Evolutionary conservation across 495 filamentous ascomycete genomes (phyloP).

Genomic region (Penicillium fimorum): DNA sequence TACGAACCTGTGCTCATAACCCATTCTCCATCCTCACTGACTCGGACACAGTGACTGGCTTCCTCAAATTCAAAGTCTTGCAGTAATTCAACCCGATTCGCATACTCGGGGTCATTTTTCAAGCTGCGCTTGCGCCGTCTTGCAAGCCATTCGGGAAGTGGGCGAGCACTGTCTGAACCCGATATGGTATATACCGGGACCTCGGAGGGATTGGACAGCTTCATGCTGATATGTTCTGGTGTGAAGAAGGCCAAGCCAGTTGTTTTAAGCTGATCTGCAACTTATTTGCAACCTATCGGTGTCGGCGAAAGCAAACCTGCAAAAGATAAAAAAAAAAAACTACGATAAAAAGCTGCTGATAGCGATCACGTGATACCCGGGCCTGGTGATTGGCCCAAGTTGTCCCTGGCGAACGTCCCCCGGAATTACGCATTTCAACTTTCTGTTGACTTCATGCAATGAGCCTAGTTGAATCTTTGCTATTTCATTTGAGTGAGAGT

Average conservation of each 20-base stretch:
- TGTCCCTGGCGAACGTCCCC: constrained; percentile 30
- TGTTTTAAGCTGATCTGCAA: constrained; percentile 3
- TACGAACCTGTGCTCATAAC: constrained; percentile 89
- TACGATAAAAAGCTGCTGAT: constrained; percentile 40
- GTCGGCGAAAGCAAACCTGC: constrained; percentile 21
- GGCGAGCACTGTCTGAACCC: constrained; percentile 83
- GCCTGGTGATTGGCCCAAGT: constrained; percentile 27
- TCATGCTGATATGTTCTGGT: constrained; percentile 64
- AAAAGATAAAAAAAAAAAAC: constrained; percentile 50
- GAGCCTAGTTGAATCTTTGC: not conserved
- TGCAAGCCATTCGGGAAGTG: constrained; percentile 93
- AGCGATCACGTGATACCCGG: constrained; percentile 36
- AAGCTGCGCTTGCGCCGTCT: constrained; percentile 88
- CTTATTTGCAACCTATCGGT: constrained; percentile 3
- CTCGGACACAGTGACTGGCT: constrained; percentile 86
- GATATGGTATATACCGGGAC: constrained; percentile 97
- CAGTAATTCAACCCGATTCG: constrained; percentile 89
- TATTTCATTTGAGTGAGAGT: not conserved
- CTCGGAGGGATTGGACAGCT: constrained; percentile 80
- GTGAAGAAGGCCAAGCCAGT: constrained; percentile 10
- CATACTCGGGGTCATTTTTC: constrained; percentile 89
- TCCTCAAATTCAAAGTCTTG: constrained; percentile 99
- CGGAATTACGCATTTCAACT: constrained; percentile 23
- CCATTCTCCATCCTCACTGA: constrained; percentile 96
- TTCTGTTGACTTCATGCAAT: constrained; percentile 12